These are phyloP conservation scores for Sarocladium oryzae DNA, from an alignment of 2,329 filamentous ascomycete genomes.

Conservation along the genomic window DNA sequence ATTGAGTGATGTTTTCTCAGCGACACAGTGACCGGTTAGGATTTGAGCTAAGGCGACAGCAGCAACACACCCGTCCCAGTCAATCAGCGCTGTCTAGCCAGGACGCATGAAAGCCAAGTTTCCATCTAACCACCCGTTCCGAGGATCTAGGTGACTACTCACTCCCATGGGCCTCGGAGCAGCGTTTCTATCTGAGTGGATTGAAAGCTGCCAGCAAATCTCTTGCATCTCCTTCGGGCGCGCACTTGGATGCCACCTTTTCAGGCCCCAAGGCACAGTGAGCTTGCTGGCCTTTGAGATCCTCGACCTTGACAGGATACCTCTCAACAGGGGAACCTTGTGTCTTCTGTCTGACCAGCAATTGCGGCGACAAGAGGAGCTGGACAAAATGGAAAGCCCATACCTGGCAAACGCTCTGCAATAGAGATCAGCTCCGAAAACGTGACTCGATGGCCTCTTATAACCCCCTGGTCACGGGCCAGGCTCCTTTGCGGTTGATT, in stretches of 20 bases:
- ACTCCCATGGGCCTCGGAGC: neutral
- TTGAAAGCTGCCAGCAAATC: no score
- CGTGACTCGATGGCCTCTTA: slow-evolving; percentile 30
- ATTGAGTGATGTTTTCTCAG: no score
- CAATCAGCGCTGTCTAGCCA: no score
- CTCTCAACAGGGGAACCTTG: neutral
- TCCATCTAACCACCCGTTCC: no score
- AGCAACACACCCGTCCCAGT: no score
- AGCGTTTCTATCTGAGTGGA: neutral
- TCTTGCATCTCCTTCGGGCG: neutral
- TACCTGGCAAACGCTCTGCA: slow-evolving; percentile 30
- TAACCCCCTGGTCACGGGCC: slow-evolving; percentile 36
- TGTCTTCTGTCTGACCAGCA: no score
- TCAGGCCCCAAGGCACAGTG: neutral
- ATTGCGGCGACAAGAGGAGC: no score
- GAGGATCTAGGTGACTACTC: no score
- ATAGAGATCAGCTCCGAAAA: slow-evolving; percentile 31
- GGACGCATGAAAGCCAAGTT: no score
- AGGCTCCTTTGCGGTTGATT: slow-evolving; percentile 35
- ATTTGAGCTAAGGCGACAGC: no score
- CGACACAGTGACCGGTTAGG: no score
- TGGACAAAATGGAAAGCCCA: neutral
- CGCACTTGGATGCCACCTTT: slow-evolving; percentile 10
- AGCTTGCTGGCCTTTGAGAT: neutral
- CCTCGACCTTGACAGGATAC: neutral